Percentiles rank a stretch among this genome's conserved stretches.
Conservation (phyloP, 306 rosid species). For the Quercus ilex region DNA sequence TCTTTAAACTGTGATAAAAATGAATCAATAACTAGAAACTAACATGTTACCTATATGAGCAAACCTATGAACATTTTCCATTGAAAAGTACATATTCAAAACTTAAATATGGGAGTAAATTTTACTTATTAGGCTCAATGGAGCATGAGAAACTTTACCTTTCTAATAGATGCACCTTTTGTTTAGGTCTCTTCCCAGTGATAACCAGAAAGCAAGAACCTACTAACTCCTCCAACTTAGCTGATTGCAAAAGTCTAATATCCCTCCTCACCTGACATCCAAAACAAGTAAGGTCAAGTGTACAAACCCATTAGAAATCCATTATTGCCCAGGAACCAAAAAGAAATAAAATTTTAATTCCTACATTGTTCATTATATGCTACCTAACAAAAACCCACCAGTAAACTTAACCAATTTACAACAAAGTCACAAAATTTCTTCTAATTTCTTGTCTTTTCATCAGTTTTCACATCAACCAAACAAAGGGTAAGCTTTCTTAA, state of each 20-base stretch:
- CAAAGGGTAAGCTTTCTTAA: neutral
- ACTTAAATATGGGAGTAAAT: slow-evolving; percentile 9
- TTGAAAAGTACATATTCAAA: neutral
- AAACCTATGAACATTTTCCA: neutral
- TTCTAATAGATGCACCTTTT: slow-evolving; percentile 73
- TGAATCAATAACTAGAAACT: slow-evolving; percentile 7
- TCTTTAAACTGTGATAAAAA: slow-evolving; percentile 62
- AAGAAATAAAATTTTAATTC: neutral
- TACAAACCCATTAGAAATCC: neutral
- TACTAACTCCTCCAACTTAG: slow-evolving; percentile 68
- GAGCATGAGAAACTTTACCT: slow-evolving; percentile 26
- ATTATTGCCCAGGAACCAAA: neutral
- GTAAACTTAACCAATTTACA: neutral
- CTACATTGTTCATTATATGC: neutral
- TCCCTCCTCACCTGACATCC: slow-evolving; percentile 71
- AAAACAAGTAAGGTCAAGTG: slow-evolving; percentile 3
- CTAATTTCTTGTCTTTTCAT: neutral
- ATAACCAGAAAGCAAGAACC: slow-evolving; percentile 62
- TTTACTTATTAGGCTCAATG: too few species aligned
- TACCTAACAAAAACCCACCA: neutral
- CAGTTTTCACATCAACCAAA: neutral
- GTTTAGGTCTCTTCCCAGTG: slow-evolving; percentile 67
- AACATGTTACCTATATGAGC: slow-evolving; percentile 1
- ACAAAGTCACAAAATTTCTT: neutral
- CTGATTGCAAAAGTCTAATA: slow-evolving; percentile 53